Evolutionary conservation across 345 rosid genomes (phyloP).

Genomic region (Salix brachista): DNA sequence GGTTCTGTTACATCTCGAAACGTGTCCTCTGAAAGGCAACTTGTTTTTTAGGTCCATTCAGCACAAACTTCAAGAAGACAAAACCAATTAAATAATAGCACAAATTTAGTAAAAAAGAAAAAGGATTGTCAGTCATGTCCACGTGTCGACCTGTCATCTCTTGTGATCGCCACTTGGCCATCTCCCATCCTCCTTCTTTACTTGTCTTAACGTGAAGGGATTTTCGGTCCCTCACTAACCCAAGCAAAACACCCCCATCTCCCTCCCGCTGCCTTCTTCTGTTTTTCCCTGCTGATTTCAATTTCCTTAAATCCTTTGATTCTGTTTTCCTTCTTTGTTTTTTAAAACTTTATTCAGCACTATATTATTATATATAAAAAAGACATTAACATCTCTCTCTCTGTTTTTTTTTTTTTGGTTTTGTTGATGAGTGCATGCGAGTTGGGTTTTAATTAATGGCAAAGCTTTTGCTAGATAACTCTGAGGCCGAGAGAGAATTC

Average conservation of each 20-base stretch:
- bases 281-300: background rate
- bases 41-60: slow-evolving; percentile 12
- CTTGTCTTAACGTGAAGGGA: slow-evolving; percentile 7
- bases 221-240: slow-evolving; percentile 1
- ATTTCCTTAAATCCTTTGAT: background rate
- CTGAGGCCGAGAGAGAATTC: slow-evolving; percentile 1
- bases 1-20: slow-evolving; percentile 6
- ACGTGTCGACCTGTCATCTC: slow-evolving; percentile 57
- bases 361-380: background rate
- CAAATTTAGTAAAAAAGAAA: background rate
- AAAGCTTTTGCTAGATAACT: background rate
- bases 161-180: slow-evolving; percentile 67
- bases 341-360: background rate
- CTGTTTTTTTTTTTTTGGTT: background rate
- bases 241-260: background rate
- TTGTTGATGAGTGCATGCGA: background rate
- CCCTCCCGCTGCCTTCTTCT: background rate
- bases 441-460: slow-evolving; percentile 11
- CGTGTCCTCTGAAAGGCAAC: slow-evolving; percentile 32
- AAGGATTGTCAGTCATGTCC: slow-evolving; percentile 25
- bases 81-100: background rate
- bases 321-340: background rate
- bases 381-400: background rate
- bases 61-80: slow-evolving; percentile 8
- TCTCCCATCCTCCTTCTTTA: slow-evolving; percentile 22